Percentiles rank a stretch among this genome's conserved stretches.
phyloP scores from a whole-genome alignment of 768 basidiomycete species.

The Rhizopogon vinicolor region DNA sequence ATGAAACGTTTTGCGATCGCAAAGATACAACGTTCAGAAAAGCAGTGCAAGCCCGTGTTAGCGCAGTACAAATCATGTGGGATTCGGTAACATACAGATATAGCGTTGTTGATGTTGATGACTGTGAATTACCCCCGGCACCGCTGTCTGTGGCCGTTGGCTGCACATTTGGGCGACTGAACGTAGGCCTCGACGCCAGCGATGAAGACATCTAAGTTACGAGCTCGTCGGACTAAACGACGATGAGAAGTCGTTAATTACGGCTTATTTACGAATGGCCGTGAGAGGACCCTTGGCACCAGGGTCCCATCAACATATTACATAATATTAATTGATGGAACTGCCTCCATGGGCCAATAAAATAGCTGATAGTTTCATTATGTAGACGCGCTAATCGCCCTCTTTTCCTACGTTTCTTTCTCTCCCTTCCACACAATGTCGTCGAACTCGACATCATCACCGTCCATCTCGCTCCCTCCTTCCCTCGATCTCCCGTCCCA shows the following conservation, averaged over 20 bases:
- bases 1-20: neutral
- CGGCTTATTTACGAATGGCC: neutral
- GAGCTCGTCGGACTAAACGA: neutral
- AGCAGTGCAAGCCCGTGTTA: slow-evolving; percentile 4
- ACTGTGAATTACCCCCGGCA: neutral
- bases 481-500: slow-evolving; percentile 75
- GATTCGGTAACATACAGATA: slow-evolving; percentile 25
- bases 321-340: slow-evolving; percentile 17
- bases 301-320: neutral
- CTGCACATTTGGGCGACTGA: neutral
- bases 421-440: slow-evolving; percentile 13
- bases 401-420: neutral
- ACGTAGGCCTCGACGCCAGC: neutral
- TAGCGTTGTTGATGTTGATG: slow-evolving; percentile 18
- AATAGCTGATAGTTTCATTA: neutral
- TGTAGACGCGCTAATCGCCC: slow-evolving; percentile 1
- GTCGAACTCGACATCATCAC: slow-evolving; percentile 1
- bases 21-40: neutral
- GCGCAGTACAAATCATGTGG: slow-evolving; percentile 3
- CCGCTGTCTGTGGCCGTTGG: neutral
- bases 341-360: slow-evolving; percentile 13
- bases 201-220: slow-evolving; percentile 2
- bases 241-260: neutral
- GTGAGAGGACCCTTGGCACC: neutral
- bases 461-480: slow-evolving; percentile 39